Conservation (phyloP, 75 land plant genomes). For the Adiantum capillusveneris region DNA sequence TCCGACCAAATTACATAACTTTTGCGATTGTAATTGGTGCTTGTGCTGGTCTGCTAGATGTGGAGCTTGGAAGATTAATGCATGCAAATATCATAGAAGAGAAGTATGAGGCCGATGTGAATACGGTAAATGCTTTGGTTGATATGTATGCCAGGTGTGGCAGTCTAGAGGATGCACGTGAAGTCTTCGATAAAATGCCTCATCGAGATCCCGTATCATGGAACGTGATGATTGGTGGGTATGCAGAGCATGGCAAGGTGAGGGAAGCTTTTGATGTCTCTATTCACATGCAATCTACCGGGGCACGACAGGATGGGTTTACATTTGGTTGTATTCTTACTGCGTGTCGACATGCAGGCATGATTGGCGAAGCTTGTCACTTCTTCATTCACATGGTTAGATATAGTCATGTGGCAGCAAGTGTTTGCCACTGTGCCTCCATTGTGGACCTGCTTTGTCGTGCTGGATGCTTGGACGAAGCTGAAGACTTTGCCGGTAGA, state of each 20-base stretch:
- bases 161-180: slow-evolving; percentile 14
- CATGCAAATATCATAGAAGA: slow-evolving; percentile 26
- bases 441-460: slow-evolving; percentile 14
- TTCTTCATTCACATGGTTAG: neutral
- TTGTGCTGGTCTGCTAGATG: slow-evolving; percentile 28
- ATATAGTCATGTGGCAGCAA: neutral
- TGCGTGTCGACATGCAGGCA: slow-evolving; percentile 20
- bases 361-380: slow-evolving; percentile 5
- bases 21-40: slow-evolving; percentile 43
- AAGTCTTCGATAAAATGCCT: slow-evolving; percentile 18
- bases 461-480: slow-evolving; percentile 7
- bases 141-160: slow-evolving; percentile 62
- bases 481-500: neutral
- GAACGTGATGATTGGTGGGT: slow-evolving; percentile 31
- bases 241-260: slow-evolving; percentile 18
- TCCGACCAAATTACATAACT: slow-evolving; percentile 39
- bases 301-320: slow-evolving; percentile 17
- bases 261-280: slow-evolving; percentile 14
- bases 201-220: slow-evolving; percentile 21
- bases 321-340: slow-evolving; percentile 22
- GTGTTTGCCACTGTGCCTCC: slow-evolving; percentile 10
- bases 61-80: slow-evolving; percentile 31
- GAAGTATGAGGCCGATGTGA: slow-evolving; percentile 27
- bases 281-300: slow-evolving; percentile 12
- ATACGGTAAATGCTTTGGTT: slow-evolving; percentile 47